These are phyloP conservation scores for Neurospora sp. DNA, from an alignment of 495 filamentous ascomycete species.

Conservation along the genomic window DNA sequence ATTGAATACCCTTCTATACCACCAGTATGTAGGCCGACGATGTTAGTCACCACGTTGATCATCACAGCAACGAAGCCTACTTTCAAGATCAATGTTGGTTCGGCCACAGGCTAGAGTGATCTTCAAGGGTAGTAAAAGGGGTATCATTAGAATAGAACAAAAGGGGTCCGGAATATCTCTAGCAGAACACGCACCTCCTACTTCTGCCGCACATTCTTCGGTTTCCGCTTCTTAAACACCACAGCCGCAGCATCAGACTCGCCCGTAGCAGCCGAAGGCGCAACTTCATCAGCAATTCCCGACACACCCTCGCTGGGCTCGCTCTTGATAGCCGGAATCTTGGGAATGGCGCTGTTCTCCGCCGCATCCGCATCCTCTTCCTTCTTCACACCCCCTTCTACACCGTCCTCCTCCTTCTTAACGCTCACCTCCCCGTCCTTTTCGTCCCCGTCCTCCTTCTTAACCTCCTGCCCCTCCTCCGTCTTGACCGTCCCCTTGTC, in stretches of 20 bases:
- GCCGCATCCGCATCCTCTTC: constrained; percentile 7
- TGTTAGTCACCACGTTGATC: neutral
- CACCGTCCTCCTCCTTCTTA: constrained; percentile 16
- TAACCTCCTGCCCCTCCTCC: constrained; percentile 15
- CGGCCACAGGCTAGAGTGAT: neutral
- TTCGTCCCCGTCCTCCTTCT: neutral
- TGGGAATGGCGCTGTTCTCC: neutral
- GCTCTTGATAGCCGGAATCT: constrained; percentile 4
- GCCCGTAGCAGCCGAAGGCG: neutral
- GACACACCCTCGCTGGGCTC: constrained; percentile 12
- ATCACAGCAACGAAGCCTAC: neutral
- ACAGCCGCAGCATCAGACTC: constrained; percentile 22
- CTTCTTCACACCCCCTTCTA: constrained; percentile 5
- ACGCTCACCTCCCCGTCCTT: constrained; percentile 9
- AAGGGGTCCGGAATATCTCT: too few species aligned
- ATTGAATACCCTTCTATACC: neutral
- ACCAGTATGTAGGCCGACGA: neutral
- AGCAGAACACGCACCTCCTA: constrained; percentile 7
- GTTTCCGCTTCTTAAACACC: constrained; percentile 87
- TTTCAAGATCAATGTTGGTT: neutral
- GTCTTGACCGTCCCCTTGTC: constrained; percentile 16
- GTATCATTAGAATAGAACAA: constrained; percentile 12
- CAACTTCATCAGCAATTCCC: neutral
- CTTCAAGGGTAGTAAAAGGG: constrained; percentile 1
- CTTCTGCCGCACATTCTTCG: constrained; percentile 58